Percentiles rank a stretch among this genome's conserved stretches.
Evolutionary conservation across 176 grass and related monocot species (phyloP).

Genomic region (Carex parvula): DNA sequence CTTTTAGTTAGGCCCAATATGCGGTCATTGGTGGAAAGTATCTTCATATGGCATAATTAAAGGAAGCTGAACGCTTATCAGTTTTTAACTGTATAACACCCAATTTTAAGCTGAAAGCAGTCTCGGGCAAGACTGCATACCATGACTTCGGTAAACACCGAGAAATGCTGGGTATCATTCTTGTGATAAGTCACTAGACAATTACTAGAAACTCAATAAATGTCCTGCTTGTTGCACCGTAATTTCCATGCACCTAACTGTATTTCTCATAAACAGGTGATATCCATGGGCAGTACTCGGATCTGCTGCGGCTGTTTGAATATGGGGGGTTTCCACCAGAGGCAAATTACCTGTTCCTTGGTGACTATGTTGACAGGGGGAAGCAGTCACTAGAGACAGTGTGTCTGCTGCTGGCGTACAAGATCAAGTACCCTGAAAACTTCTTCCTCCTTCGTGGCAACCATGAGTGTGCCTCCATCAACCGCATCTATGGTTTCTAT

Average conservation of each 20-base stretch:
- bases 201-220: background rate
- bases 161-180: background rate
- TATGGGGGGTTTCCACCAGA: slow-evolving; percentile 32
- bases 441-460: slow-evolving; percentile 35
- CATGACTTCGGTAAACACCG: background rate
- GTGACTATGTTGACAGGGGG: slow-evolving; percentile 34
- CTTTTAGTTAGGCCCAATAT: background rate
- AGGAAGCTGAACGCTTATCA: background rate
- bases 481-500: slow-evolving; percentile 38
- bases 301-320: slow-evolving; percentile 33
- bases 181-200: background rate
- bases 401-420: slow-evolving; percentile 32
- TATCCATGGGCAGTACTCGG: slow-evolving; percentile 36
- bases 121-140: background rate
- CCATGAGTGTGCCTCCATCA: slow-evolving; percentile 35
- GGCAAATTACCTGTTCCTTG: slow-evolving; percentile 32
- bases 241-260: background rate
- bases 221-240: background rate
- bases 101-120: background rate
- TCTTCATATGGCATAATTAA: background rate
- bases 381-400: slow-evolving; percentile 32
- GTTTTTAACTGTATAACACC: background rate
- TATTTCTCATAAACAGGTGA: slow-evolving; percentile 24
- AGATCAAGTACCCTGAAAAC: slow-evolving; percentile 36
- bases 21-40: background rate